Percentiles rank a stretch among this genome's conserved stretches.
Conservation (phyloP, 2,329 filamentous ascomycete species). For the Botrytis elliptica region DNA sequence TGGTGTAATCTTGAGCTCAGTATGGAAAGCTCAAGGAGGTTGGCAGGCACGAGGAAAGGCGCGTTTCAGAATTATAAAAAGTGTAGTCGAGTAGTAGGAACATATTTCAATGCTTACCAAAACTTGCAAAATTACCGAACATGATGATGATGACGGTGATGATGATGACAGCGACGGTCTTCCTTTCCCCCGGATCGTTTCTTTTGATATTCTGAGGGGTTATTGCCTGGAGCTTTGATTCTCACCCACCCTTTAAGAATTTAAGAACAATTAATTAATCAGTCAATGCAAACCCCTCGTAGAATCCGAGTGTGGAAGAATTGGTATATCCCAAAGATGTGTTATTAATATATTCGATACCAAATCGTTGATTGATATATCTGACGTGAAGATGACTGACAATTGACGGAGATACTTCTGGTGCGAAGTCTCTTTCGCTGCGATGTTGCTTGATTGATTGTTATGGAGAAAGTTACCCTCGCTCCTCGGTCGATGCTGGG, state of each 20-base stretch:
- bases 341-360: background rate
- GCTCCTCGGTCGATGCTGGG: background rate
- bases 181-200: slow-evolving; percentile 19
- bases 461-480: slow-evolving; percentile 2
- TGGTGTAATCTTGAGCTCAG: background rate
- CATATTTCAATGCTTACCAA: slow-evolving; percentile 21
- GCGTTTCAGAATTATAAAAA: background rate
- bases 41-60: background rate
- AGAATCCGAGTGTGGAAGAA: background rate
- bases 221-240: background rate
- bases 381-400: background rate
- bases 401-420: background rate
- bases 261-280: background rate
- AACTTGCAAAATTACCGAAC: slow-evolving; percentile 18
- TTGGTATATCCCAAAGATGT: background rate
- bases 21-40: background rate
- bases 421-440: background rate
- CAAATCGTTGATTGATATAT: background rate
- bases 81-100: background rate
- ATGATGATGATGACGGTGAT: slow-evolving; percentile 18
- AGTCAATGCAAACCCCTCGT: background rate
- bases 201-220: background rate
- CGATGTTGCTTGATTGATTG: background rate
- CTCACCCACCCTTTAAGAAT: background rate
- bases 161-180: slow-evolving; percentile 3